phyloP scores from a whole-genome alignment of 306 rosid species.

The Sicyos edulis region DNA sequence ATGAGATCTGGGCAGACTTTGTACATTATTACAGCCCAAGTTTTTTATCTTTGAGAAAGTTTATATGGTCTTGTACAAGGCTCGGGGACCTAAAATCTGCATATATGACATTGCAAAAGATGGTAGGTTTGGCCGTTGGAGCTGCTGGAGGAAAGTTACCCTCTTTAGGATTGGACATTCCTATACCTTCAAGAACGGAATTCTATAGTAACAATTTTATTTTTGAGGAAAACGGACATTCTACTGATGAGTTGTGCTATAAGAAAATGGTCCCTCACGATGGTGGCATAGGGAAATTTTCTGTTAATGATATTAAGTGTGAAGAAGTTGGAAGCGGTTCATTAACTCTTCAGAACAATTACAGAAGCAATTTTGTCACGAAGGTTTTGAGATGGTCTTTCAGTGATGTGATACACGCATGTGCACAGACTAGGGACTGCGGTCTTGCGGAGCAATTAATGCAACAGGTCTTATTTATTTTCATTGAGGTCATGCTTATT shows the following conservation, averaged over 20 bases:
- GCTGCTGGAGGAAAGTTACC: constrained; percentile 37
- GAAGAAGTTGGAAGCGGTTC: constrained; percentile 27
- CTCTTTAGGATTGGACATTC: constrained; percentile 61
- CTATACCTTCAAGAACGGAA: constrained; percentile 50
- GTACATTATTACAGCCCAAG: constrained; percentile 43
- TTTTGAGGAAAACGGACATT: constrained; percentile 31
- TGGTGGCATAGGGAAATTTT: constrained; percentile 25
- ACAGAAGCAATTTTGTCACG: constrained; percentile 23
- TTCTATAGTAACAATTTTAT: constrained; percentile 27
- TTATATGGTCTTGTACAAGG: constrained; percentile 50
- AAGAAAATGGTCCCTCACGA: constrained; percentile 26
- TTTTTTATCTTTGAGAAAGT: constrained; percentile 40
- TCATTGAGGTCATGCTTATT: constrained; percentile 1
- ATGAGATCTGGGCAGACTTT: constrained; percentile 64
- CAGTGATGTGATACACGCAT: constrained; percentile 52
- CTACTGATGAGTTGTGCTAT: constrained; percentile 21
- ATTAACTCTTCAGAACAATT: constrained; percentile 23
- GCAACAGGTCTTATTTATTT: constrained; percentile 44
- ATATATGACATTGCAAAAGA: constrained; percentile 46
- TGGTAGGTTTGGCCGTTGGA: constrained; percentile 47
- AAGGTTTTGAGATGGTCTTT: constrained; percentile 55
- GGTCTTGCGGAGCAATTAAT: constrained; percentile 52
- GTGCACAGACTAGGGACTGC: constrained; percentile 37
- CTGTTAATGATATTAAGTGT: constrained; percentile 25
- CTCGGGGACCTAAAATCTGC: constrained; percentile 45